These are phyloP conservation scores for Pouteria campechiana DNA, from an alignment of 179 eudicot genomes.

Conservation along the genomic window DNA sequence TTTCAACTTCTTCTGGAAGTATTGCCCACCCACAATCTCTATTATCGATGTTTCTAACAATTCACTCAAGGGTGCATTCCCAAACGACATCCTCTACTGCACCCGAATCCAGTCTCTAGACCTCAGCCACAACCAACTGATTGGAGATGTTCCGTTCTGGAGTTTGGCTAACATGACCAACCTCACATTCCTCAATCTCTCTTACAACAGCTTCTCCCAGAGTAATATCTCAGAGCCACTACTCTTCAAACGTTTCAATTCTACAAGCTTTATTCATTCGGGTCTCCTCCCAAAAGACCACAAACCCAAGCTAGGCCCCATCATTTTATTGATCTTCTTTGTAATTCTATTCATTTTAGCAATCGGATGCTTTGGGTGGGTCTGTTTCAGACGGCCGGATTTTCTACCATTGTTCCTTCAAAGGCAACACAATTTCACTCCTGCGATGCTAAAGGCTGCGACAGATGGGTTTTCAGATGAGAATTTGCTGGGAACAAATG, in stretches of 20 bases:
- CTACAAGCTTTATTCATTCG: conserved; percentile 20
- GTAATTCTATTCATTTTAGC: neutral
- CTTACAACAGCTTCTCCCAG: conserved; percentile 17
- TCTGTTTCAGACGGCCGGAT: conserved; percentile 6
- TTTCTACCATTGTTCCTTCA: neutral
- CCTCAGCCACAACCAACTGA: conserved; percentile 19
- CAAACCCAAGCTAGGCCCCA: conserved; percentile 13
- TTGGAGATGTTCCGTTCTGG: conserved; percentile 13
- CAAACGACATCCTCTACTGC: conserved; percentile 15
- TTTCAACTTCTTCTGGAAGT: conserved; percentile 28
- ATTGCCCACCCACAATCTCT: conserved; percentile 15
- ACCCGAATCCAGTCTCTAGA: conserved; percentile 20
- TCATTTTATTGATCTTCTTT: conserved; percentile 7
- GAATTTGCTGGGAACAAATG: conserved; percentile 11
- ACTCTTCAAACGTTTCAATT: conserved; percentile 20
- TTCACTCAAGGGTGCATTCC: conserved; percentile 20
- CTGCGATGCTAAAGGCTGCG: conserved; percentile 5
- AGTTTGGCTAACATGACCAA: conserved; percentile 6
- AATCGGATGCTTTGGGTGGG: neutral
- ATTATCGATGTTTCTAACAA: conserved; percentile 21
- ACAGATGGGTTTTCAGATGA: conserved; percentile 8
- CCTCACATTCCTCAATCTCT: conserved; percentile 15
- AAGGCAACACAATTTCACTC: conserved; percentile 6
- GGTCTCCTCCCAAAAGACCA: conserved; percentile 13
- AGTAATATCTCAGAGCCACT: conserved; percentile 6